Base-by-base conservation (phyloP, 495 filamentous ascomycete species). In the Daldinia concentrica region DNA sequence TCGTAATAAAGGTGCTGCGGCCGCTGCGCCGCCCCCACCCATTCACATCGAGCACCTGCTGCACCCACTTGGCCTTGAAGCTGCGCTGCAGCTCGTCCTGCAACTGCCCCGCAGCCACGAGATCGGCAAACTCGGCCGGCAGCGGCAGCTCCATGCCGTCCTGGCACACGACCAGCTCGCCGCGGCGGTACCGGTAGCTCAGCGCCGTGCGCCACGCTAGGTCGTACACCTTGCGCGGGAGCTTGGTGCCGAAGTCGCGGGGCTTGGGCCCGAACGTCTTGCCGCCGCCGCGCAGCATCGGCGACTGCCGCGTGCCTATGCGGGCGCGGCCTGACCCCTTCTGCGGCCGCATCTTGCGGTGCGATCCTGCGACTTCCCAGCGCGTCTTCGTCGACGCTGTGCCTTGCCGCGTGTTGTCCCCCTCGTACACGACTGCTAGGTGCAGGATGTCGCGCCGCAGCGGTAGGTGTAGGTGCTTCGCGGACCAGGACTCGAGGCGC, bases 181-280 rank as follows among this genome's bases (percentile, higher is more conserved):
- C 94, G 64, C 90, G 89, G 63, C 87, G 82, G 81, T 94, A 98
- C 48, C 96, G 88, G 81, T 97, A 97, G 71, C 91, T 94, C 62
- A 99, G 85, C 1, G 96, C 96, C 36, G 91, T 98, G 76, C 96
- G 89, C 93, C 93, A 98, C 11, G 96, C 96, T 74, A 96, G 81
- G 78, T 98, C 94, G 81, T 99, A 99, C 54, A 97, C 89, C 85
- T 98, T 97, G 71, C 85, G 85, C 56, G 91, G 94, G 64, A 99
- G 84, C 36, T 85, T 87, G 17, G 93, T 94, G 58, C 88, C 87
- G 80, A 98, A 98, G 79, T 98, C 93, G 68, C 95, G 85, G 34
- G 93, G 93, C 70, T 93, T 89, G 17, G 96, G 96, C 14, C 96
- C 96, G 77, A 90, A 90, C 1, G 90, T 84, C 64, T 94, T 93